Conservation (phyloP, 225 moss, liverwort and hornwort species). For the Pleurozium schreberi region DNA sequence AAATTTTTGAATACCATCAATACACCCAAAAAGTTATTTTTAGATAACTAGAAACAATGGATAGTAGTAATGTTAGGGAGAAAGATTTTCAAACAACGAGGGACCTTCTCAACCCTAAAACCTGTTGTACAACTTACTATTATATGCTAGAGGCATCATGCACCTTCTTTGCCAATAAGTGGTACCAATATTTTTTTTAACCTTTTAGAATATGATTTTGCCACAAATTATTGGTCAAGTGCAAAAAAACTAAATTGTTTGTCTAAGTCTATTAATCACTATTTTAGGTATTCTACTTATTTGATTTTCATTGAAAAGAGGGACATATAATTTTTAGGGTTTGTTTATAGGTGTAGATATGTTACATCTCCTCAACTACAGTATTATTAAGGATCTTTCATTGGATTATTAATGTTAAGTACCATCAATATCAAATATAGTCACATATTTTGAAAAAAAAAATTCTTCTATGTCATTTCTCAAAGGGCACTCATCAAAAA, state of each 20-base stretch:
- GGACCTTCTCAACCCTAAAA: no score
- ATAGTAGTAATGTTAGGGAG: no score
- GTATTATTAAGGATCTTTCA: neutral
- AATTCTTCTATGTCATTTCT: neutral
- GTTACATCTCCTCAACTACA: neutral
- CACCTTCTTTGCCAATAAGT: neutral
- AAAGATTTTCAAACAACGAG: no score
- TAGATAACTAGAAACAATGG: no score
- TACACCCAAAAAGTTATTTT: no score
- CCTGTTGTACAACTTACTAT: no score
- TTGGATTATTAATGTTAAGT: neutral
- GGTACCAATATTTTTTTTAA: rapidly evolving
- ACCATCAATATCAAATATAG: neutral
- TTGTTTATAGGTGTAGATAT: neutral
- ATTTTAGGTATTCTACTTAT: neutral
- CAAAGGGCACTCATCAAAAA: neutral
- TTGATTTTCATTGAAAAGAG: neutral
- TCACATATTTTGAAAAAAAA: neutral
- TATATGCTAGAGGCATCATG: neutral
- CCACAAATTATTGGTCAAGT: neutral
- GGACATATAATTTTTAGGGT: neutral
- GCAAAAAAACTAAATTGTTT: neutral
- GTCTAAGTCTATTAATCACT: neutral
- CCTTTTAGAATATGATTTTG: neutral
- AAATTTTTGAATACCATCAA: no score